Conservation (phyloP, 352 stramenopile species). For the Globisporangium ultimum region DNA sequence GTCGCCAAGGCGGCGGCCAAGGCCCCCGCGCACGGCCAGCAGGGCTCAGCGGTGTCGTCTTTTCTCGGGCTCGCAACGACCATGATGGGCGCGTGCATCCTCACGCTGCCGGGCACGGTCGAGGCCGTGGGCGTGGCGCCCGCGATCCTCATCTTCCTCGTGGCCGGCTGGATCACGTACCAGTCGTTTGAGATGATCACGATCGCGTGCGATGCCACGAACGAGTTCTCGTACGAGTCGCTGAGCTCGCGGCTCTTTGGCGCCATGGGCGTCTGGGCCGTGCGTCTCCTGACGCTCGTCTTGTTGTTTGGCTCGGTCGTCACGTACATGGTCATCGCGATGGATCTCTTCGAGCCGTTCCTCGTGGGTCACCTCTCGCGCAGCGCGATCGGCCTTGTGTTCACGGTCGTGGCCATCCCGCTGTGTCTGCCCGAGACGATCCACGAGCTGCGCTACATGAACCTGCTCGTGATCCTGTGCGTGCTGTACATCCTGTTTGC, state of each 20-base stretch:
- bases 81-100: constrained; percentile 81
- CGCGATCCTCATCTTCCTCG: constrained; percentile 45
- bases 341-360: constrained; percentile 84
- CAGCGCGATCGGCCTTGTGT: constrained; percentile 56
- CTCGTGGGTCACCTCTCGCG: constrained; percentile 50
- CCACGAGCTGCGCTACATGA: constrained; percentile 77
- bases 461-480: constrained; percentile 73
- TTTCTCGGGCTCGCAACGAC: constrained; percentile 78
- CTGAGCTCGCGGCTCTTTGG: constrained; percentile 75
- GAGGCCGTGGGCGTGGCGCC: constrained; percentile 55
- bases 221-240: constrained; percentile 76
- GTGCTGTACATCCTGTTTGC: constrained; percentile 80
- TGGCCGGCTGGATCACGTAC: constrained; percentile 62
- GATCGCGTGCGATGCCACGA: constrained; percentile 54
- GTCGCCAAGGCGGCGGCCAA: neutral
- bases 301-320: constrained; percentile 79
- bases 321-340: constrained; percentile 83
- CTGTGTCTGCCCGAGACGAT: constrained; percentile 83
- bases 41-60: constrained; percentile 64
- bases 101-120: constrained; percentile 66
- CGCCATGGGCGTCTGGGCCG: constrained; percentile 59
- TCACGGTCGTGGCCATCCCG: constrained; percentile 63
- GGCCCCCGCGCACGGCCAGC: constrained; percentile 28
- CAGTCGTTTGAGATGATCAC: constrained; percentile 73
- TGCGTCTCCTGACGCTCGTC: constrained; percentile 69